Evolutionary conservation across 148 eudicot genomes (phyloP).

Genomic region (Arctostaphylos glauca): DNA sequence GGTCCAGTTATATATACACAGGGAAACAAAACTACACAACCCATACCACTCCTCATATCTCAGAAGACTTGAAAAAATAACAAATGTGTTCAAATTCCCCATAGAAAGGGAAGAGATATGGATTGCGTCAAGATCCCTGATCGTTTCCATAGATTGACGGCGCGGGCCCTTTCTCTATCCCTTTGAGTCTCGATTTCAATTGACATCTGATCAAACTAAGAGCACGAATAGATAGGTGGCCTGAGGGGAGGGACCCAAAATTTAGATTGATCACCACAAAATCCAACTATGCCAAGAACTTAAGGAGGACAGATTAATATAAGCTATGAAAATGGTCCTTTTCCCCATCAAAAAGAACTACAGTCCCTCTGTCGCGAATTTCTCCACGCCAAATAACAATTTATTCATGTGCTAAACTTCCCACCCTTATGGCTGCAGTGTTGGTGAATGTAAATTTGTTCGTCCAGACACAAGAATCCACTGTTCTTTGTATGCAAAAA

Average conservation of each 20-base stretch:
- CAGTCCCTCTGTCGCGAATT: background rate
- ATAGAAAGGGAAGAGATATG: background rate
- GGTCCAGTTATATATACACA: background rate
- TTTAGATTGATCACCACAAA: background rate
- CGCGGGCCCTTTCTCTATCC: background rate
- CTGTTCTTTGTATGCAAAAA: background rate
- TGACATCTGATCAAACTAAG: background rate
- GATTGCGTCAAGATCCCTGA: background rate
- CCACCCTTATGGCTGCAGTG: background rate
- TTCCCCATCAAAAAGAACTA: background rate
- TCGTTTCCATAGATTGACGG: background rate
- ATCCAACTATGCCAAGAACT: background rate
- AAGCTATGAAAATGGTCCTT: background rate
- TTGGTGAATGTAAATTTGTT: background rate
- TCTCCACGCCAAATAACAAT: background rate
- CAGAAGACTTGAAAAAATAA: background rate
- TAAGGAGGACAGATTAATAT: background rate
- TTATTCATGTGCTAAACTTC: background rate
- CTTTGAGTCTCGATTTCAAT: background rate
- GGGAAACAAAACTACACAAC: background rate
- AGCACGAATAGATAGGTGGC: background rate
- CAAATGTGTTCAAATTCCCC: background rate
- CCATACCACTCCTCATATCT: background rate
- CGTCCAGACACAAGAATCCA: background rate
- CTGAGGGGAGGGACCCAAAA: background rate